Conservation (phyloP, 768 basidiomycete species). For the Pholiota conissans region DNA sequence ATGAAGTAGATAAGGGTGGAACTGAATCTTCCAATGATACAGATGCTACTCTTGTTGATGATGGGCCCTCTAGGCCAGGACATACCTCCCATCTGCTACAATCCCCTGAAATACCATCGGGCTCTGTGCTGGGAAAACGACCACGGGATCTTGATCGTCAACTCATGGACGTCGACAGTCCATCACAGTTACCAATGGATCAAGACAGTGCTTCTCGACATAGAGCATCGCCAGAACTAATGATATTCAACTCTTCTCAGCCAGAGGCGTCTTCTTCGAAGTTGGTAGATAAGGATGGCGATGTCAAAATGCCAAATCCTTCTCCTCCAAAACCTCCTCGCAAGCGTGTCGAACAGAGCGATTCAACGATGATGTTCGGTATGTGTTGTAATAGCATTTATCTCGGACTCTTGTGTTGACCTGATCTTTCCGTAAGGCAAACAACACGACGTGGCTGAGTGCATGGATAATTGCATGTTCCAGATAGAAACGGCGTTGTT, state of each 20-base stretch:
- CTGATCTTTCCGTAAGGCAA: conserved; percentile 66
- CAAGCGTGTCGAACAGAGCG: conserved; percentile 53
- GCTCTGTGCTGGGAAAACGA: conserved; percentile 72
- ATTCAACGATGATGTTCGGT: conserved; percentile 93
- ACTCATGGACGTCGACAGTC: conserved; percentile 60
- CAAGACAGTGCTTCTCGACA: conserved; percentile 20
- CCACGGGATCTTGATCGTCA: conserved; percentile 47
- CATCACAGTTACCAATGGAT: conserved; percentile 36
- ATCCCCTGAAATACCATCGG: conserved; percentile 35
- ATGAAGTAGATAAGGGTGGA: conserved; percentile 67
- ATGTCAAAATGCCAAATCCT: conserved; percentile 34
- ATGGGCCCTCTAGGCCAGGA: conserved; percentile 41
- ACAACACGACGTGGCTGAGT: conserved; percentile 98
- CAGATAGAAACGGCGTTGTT: conserved; percentile 93
- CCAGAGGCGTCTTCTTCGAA: conserved; percentile 36
- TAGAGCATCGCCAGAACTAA: conserved; percentile 28
- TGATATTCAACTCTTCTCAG: conserved; percentile 14
- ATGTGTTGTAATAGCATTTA: conserved; percentile 19
- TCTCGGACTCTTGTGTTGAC: too few species aligned
- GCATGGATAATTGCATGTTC: conserved; percentile 99
- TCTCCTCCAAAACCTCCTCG: conserved; percentile 45
- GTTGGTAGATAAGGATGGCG: conserved; percentile 26
- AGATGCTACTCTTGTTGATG: conserved; percentile 87
- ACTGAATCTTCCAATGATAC: conserved; percentile 86
- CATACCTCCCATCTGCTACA: conserved; percentile 21